Percentiles rank a stretch among this genome's conserved stretches.
Conservation (phyloP, 768 basidiomycete genomes). For the Termitomyces titanicus region DNA sequence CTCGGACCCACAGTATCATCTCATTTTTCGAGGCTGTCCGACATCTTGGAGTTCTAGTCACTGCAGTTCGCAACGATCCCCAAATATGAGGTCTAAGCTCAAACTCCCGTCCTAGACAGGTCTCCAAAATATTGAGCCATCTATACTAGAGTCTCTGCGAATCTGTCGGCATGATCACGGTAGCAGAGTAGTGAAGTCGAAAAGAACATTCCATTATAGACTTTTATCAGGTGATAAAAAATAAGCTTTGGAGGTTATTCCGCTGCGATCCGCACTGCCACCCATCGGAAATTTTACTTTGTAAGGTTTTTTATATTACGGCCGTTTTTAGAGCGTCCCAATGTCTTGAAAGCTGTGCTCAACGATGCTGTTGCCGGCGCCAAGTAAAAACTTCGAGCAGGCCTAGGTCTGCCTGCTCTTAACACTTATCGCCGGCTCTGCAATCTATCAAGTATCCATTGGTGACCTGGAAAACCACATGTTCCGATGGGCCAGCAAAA, state of each 20-base stretch:
- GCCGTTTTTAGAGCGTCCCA: neutral
- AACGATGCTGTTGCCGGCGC: neutral
- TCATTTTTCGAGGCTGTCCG: neutral
- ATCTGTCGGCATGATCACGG: neutral
- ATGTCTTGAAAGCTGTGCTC: neutral
- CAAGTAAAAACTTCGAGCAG: neutral
- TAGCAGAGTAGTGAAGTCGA: neutral
- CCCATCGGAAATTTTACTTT: no score
- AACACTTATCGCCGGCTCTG: neutral
- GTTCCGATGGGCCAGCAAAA: neutral
- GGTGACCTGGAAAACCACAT: neutral
- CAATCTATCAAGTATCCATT: neutral
- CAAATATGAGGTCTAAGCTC: neutral
- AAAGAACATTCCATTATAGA: neutral
- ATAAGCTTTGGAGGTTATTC: neutral
- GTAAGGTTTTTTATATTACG: no score
- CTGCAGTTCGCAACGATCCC: neutral
- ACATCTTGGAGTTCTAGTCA: neutral
- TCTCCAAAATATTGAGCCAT: no score
- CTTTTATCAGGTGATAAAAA: neutral
- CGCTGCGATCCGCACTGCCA: neutral
- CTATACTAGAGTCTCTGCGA: conserved; percentile 4
- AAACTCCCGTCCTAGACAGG: no score
- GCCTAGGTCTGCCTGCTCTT: no score
- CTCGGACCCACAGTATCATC: no score